Conservation (phyloP, 164 flowering plant genomes). For the Annona squamosa region DNA sequence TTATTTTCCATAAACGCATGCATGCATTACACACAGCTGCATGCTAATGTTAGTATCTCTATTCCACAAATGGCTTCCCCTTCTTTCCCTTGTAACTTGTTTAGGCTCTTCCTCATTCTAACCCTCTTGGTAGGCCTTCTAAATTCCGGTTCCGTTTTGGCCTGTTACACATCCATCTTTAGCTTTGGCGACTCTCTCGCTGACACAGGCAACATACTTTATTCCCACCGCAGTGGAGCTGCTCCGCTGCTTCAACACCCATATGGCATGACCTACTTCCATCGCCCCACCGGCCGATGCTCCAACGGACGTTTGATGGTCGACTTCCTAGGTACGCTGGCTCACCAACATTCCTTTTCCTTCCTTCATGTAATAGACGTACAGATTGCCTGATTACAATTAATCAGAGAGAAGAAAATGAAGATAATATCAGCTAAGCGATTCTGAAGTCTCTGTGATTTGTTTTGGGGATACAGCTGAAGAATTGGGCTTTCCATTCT, state of each 20-base stretch:
- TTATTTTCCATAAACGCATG: too few relatives aligned
- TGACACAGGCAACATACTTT: conserved; percentile 50
- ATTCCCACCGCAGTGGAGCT: conserved; percentile 21
- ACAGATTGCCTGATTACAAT: background rate
- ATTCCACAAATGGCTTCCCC: too few relatives aligned
- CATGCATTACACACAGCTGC: too few relatives aligned
- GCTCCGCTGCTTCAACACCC: conserved; percentile 31
- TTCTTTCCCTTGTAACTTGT: too few relatives aligned
- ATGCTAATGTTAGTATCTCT: too few relatives aligned
- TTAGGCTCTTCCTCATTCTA: too few relatives aligned
- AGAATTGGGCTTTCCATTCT: conserved; percentile 25
- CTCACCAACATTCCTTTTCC: background rate
- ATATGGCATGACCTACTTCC: conserved; percentile 45
- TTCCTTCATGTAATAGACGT: background rate
- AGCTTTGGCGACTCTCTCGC: conserved; percentile 53
- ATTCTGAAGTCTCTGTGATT: conserved; percentile 30
- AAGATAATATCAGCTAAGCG: background rate
- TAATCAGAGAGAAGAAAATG: background rate
- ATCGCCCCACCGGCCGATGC: conserved; percentile 45
- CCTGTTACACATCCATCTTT: conserved; percentile 31
- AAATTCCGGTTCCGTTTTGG: background rate
- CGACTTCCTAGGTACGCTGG: conserved; percentile 45
- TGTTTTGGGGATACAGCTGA: conserved; percentile 1
- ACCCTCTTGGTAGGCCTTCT: too few relatives aligned
- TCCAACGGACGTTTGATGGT: conserved; percentile 50